Evolutionary conservation across 192 early-diverging fungal species (phyloP), one percentile per base, ranked within the genome.

Genomic region (Podochytrium sp.): DNA sequence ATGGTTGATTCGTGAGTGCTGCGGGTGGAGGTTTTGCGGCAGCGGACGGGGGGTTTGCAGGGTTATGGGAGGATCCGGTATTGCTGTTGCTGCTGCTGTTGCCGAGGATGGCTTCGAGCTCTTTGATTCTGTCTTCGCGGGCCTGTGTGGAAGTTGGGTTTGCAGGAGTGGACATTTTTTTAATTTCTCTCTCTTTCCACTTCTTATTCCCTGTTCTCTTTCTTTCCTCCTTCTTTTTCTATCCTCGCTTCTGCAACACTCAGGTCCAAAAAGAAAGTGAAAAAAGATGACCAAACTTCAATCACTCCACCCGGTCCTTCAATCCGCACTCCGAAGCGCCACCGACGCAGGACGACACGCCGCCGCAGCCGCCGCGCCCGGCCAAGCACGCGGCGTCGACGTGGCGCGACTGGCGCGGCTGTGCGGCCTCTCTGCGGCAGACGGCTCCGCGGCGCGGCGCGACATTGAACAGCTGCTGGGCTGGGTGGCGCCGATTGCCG

Each of bases 101-200:
- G n/a, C 35, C 27, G 23, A 69, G 66, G 33, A 53, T 66, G 12
- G 66, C 66, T 55, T 69, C 66, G n/a, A 69, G 66, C 37, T 69
- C 66, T 69, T 41, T 51, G 33, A 69, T 69, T 41, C 66, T 27
- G 32, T 69, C 66, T 34, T 69, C 66, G 5, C 66, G 66, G 4
- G 51, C 51, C 40, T 69, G 59, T 57, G 55, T 57, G 10, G 43
- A 47, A 20, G 7, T 47, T 47, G 43, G 43, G 43, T 47, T 47
- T 7, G 7, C 43, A 47, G 43, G 7, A 20, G 10, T 47, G 10
- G 43, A 47, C 43, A 47, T 47, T 47, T 7, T 47, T 7, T 20
- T 12, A 20, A 47, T 47, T 20, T 47, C 43, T 20, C n/a, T n/a
- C n/a, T n/a, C n/a, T n/a, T n/a, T n/a, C n/a, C n/a, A n/a, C n/a